Evolutionary conservation across 2,329 filamentous ascomycete genomes (phyloP).

Genomic region (Ophiostoma quercus): DNA sequence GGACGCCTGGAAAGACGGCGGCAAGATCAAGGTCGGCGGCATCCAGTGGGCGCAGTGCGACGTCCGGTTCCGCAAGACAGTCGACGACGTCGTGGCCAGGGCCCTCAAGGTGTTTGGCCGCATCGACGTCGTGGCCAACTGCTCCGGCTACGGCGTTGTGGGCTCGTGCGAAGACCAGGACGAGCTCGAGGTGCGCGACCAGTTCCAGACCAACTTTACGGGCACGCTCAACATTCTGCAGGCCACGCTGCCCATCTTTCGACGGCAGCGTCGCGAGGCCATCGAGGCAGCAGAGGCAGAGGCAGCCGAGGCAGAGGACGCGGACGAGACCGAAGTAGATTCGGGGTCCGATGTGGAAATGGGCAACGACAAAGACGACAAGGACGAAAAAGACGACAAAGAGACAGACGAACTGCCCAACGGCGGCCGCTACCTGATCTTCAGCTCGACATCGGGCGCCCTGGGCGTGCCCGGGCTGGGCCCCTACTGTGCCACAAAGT

Average conservation of each 20-base stretch:
- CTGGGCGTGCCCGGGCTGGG: slow-evolving; percentile 90
- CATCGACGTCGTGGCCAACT: slow-evolving; percentile 87
- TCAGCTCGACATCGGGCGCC: slow-evolving; percentile 86
- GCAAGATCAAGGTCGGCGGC: not conserved
- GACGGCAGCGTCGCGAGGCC: slow-evolving; percentile 47
- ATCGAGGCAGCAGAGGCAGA: not conserved
- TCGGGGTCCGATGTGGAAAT: no score
- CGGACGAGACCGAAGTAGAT: not conserved
- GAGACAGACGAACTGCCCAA: slow-evolving; percentile 31
- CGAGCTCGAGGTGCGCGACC: slow-evolving; percentile 86
- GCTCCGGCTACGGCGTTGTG: slow-evolving; percentile 91
- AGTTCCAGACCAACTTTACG: slow-evolving; percentile 98
- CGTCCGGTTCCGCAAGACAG: slow-evolving; percentile 74
- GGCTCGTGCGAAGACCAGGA: slow-evolving; percentile 96
- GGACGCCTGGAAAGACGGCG: no score
- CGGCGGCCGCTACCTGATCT: slow-evolving; percentile 81
- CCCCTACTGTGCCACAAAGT: slow-evolving; percentile 94
- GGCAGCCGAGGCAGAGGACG: not conserved
- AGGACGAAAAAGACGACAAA: not conserved
- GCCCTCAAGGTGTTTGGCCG: slow-evolving; percentile 71
- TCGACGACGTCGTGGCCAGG: slow-evolving; percentile 63
- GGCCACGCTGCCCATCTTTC: slow-evolving; percentile 79
- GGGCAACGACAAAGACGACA: not conserved
- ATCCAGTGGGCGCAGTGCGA: slow-evolving; percentile 62
- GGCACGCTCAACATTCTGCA: slow-evolving; percentile 92